These are phyloP conservation scores for Boletus eberwhitei DNA, from an alignment of 768 basidiomycete genomes.

Conservation along the genomic window DNA sequence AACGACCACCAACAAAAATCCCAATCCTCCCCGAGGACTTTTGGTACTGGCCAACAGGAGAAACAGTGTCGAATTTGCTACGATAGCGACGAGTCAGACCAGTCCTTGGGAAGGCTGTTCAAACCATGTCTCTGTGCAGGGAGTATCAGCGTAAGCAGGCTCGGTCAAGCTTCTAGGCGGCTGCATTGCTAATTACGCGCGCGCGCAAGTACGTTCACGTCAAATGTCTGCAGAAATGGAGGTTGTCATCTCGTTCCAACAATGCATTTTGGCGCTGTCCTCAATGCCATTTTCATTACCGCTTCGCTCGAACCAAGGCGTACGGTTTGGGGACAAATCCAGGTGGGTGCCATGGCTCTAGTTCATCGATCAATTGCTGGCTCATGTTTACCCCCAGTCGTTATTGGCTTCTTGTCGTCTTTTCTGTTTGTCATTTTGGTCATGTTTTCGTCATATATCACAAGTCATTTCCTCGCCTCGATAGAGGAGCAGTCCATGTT, in stretches of 20 bases:
- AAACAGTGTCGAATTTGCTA: slow-evolving; percentile 86
- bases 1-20: slow-evolving; percentile 14
- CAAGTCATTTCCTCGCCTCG: slow-evolving; percentile 59
- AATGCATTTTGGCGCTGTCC: slow-evolving; percentile 77
- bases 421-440: slow-evolving; percentile 63
- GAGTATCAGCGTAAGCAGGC: slow-evolving; percentile 57
- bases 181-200: slow-evolving; percentile 20
- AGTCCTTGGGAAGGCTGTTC: slow-evolving; percentile 68
- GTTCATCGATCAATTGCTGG: slow-evolving; percentile 2
- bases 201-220: slow-evolving; percentile 69
- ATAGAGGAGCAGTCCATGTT: slow-evolving; percentile 52
- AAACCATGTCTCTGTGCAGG: slow-evolving; percentile 70
- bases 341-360: slow-evolving; percentile 37
- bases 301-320: slow-evolving; percentile 67
- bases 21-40: not conserved
- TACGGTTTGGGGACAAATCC: slow-evolving; percentile 78
- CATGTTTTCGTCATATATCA: slow-evolving; percentile 65
- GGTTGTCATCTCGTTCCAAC: slow-evolving; percentile 55
- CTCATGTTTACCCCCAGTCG: slow-evolving; percentile 41
- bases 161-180: not conserved
- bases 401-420: slow-evolving; percentile 59
- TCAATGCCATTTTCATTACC: slow-evolving; percentile 76
- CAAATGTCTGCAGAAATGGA: slow-evolving; percentile 73
- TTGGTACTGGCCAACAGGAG: slow-evolving; percentile 36
- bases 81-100: slow-evolving; percentile 60